Base-by-base conservation (phyloP, 2,329 filamentous ascomycete genomes). In the Huntiella moniliformis region DNA sequence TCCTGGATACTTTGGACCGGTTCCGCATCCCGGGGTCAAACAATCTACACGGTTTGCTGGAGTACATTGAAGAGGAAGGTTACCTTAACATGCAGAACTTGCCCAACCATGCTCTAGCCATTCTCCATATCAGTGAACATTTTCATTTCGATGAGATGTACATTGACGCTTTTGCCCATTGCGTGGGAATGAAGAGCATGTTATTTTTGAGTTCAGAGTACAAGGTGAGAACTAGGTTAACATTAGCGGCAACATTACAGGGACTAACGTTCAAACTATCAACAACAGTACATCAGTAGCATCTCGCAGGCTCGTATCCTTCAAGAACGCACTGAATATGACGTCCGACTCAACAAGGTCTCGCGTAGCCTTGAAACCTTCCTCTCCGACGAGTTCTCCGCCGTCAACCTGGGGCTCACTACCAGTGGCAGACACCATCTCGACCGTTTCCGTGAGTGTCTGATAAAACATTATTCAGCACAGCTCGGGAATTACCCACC, bases 401-500 rank as follows among this genome's bases (percentile, higher is more conserved):
- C 79, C 41, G 62, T 73, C 1, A 63, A 77, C 45, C 62, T 85
- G n/a, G 79, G 78, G 2, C 65, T 87, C 1, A 65, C 75, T 1
- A 58, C 66, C 1, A 71, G 68, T 1, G 70, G 74, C 3, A 66
- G 77, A 51, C 67, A 71, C 3, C 82, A 91, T 53, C 68, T 88
- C 1, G 76, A 85, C 51, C 71, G 73, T 1, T 88, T 88, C 57
- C 69, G 82, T 40, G 68, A 71, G 6, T 82, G 83, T 51, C 58
- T 91, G 1, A 66, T 77, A 18, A 65, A 67, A 0, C 79, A 76
- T 54, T 87, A 85, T 55, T 64, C 73, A 1, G 66, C 70, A 0
- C 77, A 76, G 45, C 67, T 84, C 31, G 80, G 81, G 4, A 79
- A 77, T 52, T 88, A 81, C 59, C 82, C 83, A 0, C 81, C 82